A percentile compares a stretch with the other conserved stretches of the same genome.
These are phyloP conservation scores for Lyophyllum shimeji DNA, from an alignment of 768 basidiomycete species.

Conservation along the genomic window DNA sequence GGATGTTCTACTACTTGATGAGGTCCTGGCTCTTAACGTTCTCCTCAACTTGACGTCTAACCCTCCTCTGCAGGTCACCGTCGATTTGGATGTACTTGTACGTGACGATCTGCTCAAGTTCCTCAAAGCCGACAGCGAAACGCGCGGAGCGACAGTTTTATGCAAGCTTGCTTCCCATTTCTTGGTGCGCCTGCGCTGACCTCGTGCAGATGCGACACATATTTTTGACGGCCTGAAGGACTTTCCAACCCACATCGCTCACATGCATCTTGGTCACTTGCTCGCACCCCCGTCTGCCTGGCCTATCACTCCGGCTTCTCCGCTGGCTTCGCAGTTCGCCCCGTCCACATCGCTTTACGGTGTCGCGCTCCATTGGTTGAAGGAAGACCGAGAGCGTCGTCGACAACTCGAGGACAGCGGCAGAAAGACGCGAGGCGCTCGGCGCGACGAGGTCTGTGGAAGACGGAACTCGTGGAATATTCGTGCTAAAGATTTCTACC, in stretches of 20 bases:
- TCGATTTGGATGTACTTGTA: slow-evolving; percentile 95
- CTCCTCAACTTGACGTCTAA: slow-evolving; percentile 5
- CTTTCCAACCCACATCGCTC: slow-evolving; percentile 94
- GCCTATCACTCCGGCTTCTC: slow-evolving; percentile 43
- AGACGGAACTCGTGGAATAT: not conserved
- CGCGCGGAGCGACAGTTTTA: slow-evolving; percentile 82
- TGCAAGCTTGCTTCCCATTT: slow-evolving; percentile 47
- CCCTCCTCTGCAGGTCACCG: slow-evolving; percentile 68
- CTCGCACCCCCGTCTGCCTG: slow-evolving; percentile 68
- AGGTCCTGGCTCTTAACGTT: slow-evolving; percentile 47
- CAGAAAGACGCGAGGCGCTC: slow-evolving; percentile 61
- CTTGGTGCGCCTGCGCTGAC: slow-evolving; percentile 3
- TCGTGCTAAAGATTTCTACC: slow-evolving; percentile 8
- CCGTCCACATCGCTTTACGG: slow-evolving; percentile 52
- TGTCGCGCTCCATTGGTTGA: slow-evolving; percentile 85
- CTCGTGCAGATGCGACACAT: slow-evolving; percentile 81
- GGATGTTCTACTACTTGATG: slow-evolving; percentile 92
- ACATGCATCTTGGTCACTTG: slow-evolving; percentile 85
- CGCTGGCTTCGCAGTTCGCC: slow-evolving; percentile 19
- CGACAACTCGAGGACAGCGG: slow-evolving; percentile 56
- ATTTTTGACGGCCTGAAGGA: slow-evolving; percentile 90
- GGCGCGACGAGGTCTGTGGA: slow-evolving; percentile 47
- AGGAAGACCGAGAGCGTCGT: slow-evolving; percentile 73
- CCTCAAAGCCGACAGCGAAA: slow-evolving; percentile 78
- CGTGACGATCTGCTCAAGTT: slow-evolving; percentile 88